These are phyloP conservation scores for Eudorina sp. DNA, from an alignment of 139 green algal genomes.

Conservation along the genomic window DNA sequence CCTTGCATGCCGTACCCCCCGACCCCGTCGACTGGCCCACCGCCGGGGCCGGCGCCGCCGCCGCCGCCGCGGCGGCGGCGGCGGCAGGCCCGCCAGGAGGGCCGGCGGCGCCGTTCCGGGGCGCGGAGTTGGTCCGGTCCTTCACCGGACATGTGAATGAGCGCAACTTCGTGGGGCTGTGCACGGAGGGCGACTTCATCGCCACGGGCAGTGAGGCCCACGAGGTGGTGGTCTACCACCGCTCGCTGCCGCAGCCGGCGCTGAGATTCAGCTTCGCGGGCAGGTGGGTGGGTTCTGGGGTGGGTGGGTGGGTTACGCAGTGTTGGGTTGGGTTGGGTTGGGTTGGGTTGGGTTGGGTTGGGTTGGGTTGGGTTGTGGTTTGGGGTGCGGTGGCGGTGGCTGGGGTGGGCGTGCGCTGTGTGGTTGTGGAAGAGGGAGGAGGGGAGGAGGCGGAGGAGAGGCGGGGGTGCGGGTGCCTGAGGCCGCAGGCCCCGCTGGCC, in stretches of 20 bases:
- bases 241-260: constrained; percentile 27
- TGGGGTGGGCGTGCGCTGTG: too few relatives aligned
- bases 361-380: background rate
- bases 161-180: constrained; percentile 97
- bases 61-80: background rate
- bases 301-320: background rate
- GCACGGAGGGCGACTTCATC: constrained; percentile 78
- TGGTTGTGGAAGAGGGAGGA: too few relatives aligned
- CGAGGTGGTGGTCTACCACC: constrained; percentile 65
- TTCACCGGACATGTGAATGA: constrained; percentile 91
- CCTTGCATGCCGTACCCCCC: background rate
- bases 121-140: constrained; percentile 37
- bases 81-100: too few relatives aligned
- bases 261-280: constrained; percentile 31
- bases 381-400: too few relatives aligned
- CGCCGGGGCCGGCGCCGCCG: background rate
- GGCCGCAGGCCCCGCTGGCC: too few relatives aligned
- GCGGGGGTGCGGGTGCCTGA: too few relatives aligned
- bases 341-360: background rate
- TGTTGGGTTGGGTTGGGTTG: background rate
- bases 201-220: constrained; percentile 90
- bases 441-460: too few relatives aligned
- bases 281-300: background rate
- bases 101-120: background rate
- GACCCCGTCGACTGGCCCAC: background rate